A percentile compares a stretch with the other conserved stretches of the same genome.
Evolutionary conservation across 371 early-diverging fungal species (phyloP).

Genomic region (Saksenaea oblongispora): DNA sequence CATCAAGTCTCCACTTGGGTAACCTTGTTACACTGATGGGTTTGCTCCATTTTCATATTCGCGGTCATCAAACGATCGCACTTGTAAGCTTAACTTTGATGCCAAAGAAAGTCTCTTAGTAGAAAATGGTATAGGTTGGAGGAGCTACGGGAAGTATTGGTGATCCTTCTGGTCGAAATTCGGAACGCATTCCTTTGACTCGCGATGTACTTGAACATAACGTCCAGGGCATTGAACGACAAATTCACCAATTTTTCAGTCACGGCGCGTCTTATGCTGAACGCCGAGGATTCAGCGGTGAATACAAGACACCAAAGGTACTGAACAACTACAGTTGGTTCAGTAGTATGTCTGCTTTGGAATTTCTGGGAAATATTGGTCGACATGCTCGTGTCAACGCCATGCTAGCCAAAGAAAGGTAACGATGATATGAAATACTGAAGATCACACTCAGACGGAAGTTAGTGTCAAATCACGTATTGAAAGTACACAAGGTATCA

Average conservation of each 20-base stretch:
- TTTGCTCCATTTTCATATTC: slow-evolving; percentile 80
- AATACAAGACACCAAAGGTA: slow-evolving; percentile 45
- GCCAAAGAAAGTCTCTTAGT: no score
- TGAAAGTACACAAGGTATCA: slow-evolving; percentile 83
- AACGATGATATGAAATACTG: not conserved
- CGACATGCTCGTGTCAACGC: slow-evolving; percentile 76
- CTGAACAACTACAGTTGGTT: slow-evolving; percentile 89
- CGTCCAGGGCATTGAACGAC: slow-evolving; percentile 64
- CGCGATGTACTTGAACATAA: slow-evolving; percentile 63
- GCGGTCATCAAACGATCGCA: slow-evolving; percentile 84
- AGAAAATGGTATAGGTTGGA: slow-evolving; percentile 63
- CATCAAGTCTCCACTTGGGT: slow-evolving; percentile 87
- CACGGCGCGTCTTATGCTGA: slow-evolving; percentile 67
- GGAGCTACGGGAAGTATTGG: slow-evolving; percentile 96
- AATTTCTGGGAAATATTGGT: slow-evolving; percentile 81
- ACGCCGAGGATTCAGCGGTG: slow-evolving; percentile 39
- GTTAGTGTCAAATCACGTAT: slow-evolving; percentile 75
- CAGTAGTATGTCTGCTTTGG: slow-evolving; percentile 70
- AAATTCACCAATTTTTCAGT: slow-evolving; percentile 71
- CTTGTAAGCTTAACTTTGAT: slow-evolving; percentile 54
- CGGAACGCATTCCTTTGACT: slow-evolving; percentile 75
- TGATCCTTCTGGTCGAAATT: slow-evolving; percentile 87
- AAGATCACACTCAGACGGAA: not conserved
- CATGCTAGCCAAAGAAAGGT: slow-evolving; percentile 91
- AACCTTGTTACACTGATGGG: slow-evolving; percentile 87